These are phyloP conservation scores for Ustilago cynodontis DNA, from an alignment of 1,284 basidiomycete species.

Conservation along the genomic window DNA sequence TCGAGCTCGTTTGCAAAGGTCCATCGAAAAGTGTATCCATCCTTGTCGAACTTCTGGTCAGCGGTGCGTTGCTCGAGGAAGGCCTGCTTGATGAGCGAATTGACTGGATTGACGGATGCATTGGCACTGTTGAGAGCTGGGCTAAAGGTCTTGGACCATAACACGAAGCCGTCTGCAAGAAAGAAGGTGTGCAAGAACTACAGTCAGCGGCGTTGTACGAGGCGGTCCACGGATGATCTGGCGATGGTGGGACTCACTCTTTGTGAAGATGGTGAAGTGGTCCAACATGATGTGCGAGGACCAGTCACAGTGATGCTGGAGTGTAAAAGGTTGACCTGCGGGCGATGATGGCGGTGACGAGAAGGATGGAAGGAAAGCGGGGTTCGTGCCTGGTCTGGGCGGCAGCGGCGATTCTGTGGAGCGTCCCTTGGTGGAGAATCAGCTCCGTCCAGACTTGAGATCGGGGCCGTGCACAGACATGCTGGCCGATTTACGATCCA, in stretches of 20 bases:
- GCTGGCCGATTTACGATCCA: neutral
- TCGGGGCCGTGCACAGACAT: neutral
- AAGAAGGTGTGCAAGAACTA: neutral
- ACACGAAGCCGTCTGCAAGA: constrained; percentile 57
- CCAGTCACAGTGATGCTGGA: neutral
- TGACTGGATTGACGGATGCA: constrained; percentile 53
- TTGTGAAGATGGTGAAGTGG: constrained; percentile 63
- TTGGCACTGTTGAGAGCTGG: constrained; percentile 37
- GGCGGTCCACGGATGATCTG: neutral
- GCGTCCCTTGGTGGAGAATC: constrained; percentile 16
- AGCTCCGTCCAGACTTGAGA: constrained; percentile 13
- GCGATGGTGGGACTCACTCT: constrained; percentile 26
- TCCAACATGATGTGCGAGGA: constrained; percentile 49
- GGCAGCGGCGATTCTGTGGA: constrained; percentile 10
- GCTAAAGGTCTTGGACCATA: constrained; percentile 66
- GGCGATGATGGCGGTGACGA: constrained; percentile 4
- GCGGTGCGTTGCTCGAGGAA: constrained; percentile 66
- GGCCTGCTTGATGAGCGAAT: constrained; percentile 61
- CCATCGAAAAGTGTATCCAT: constrained; percentile 65
- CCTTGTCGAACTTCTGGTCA: constrained; percentile 60
- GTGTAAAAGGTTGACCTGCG: constrained; percentile 11
- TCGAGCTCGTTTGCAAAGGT: constrained; percentile 66
- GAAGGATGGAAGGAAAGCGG: constrained; percentile 7
- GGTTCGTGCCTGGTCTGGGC: constrained; percentile 7
- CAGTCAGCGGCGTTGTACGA: neutral